phyloP scores from a whole-genome alignment of 441 rosid genomes.

The Manihot esculenta region DNA sequence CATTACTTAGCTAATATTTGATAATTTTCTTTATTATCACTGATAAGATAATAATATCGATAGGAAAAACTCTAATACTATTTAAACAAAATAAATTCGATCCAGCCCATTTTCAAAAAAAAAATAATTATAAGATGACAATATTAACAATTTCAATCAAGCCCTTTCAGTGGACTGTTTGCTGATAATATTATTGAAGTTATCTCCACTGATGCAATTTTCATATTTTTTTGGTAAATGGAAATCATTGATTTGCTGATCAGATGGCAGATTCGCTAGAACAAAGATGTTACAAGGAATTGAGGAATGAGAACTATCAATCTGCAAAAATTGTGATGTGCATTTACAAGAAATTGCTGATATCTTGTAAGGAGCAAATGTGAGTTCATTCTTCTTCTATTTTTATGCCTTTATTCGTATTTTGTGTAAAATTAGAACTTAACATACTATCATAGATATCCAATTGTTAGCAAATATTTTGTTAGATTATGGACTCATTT shows the following conservation, averaged over 20 bases:
- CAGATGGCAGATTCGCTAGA: constrained; percentile 87
- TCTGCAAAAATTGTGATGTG: constrained; percentile 79
- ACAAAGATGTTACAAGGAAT: constrained; percentile 95
- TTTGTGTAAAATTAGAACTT: neutral
- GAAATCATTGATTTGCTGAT: constrained; percentile 29
- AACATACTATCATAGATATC: neutral
- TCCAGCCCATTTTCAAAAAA: no score
- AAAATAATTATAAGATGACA: no score
- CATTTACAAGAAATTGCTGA: constrained; percentile 79
- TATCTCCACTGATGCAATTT: neutral
- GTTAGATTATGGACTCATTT: neutral
- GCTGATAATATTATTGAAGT: neutral
- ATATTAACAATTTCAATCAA: no score
- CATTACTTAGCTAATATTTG: no score
- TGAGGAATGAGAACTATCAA: constrained; percentile 81
- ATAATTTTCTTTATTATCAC: no score
- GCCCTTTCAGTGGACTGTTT: neutral
- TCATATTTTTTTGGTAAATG: constrained; percentile 15
- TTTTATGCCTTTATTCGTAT: neutral
- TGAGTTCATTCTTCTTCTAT: constrained; percentile 42
- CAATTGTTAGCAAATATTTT: neutral
- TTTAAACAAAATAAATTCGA: no score
- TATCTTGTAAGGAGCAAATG: constrained; percentile 91
- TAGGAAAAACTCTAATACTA: no score
- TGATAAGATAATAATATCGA: no score